Percentiles rank a stretch among this genome's conserved stretches.
Conservation (phyloP, 192 early-diverging fungal species). For the Kickxella alabastrina region DNA sequence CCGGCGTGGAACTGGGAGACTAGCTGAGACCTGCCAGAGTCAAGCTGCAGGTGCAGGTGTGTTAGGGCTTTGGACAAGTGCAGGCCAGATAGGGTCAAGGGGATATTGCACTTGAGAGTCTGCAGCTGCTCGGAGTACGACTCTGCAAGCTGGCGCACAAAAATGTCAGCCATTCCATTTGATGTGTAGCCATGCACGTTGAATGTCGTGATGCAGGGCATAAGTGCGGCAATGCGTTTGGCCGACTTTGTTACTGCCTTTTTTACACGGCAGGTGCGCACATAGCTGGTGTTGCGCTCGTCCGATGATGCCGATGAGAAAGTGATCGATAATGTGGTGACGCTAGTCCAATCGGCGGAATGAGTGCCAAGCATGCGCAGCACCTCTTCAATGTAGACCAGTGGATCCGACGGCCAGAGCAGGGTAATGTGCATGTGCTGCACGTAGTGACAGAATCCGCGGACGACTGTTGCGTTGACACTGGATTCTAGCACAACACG, state of each 20-base stretch:
- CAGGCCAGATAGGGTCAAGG: background rate
- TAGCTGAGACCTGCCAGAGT: background rate
- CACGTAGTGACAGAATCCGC: background rate
- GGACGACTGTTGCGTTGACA: background rate
- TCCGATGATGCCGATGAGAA: background rate
- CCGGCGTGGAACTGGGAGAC: constrained; percentile 1
- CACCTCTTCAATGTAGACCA: background rate
- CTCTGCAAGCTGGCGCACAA: background rate
- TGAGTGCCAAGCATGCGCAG: background rate
- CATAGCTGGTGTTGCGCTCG: background rate
- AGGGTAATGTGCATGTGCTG: constrained; percentile 57
- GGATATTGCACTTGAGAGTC: constrained; percentile 2
- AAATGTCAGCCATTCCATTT: background rate
- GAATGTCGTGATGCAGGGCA: background rate
- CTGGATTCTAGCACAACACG: background rate
- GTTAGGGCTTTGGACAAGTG: background rate
- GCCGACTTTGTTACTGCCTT: background rate
- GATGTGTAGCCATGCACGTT: constrained; percentile 4
- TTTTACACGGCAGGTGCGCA: background rate
- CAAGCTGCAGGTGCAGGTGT: constrained; percentile 4
- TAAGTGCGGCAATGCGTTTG: background rate
- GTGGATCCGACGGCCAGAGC: constrained; percentile 33
- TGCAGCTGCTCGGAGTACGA: background rate
- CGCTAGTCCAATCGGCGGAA: background rate
- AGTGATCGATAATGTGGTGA: background rate